Conservation (phyloP, 345 rosid genomes). For the Citrus unshiu region DNA sequence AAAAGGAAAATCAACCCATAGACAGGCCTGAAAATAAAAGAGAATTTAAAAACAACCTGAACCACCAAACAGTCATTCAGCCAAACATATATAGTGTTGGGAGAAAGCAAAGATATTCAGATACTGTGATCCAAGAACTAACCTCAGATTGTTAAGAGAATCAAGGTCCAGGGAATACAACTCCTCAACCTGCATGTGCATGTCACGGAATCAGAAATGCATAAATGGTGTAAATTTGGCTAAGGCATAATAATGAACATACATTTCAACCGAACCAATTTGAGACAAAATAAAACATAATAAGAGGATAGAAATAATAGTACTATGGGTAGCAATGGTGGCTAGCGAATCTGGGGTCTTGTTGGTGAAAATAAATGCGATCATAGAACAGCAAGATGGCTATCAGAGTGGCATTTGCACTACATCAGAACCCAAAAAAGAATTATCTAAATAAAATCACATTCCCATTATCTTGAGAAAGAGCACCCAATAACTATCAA, state of each 20-base stretch:
- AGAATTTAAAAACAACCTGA: neutral
- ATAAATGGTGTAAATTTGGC: neutral
- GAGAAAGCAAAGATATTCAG: neutral
- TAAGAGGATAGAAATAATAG: neutral
- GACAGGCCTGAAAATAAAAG: constrained; percentile 60
- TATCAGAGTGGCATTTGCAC: neutral
- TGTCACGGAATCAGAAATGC: constrained; percentile 7
- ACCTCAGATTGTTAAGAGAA: constrained; percentile 84
- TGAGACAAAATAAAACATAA: neutral
- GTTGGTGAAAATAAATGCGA: neutral
- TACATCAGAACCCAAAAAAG: neutral
- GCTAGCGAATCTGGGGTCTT: neutral
- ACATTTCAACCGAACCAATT: neutral
- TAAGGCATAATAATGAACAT: neutral
- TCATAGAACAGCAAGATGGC: neutral
- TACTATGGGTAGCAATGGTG: neutral
- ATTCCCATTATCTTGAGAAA: neutral
- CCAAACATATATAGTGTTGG: neutral
- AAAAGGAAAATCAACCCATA: constrained; percentile 95
- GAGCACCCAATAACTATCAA: neutral
- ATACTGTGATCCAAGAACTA: constrained; percentile 11
- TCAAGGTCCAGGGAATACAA: constrained; percentile 89
- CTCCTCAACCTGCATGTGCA: constrained; percentile 77
- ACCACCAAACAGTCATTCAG: neutral
- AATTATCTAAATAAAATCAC: neutral